Evolutionary conservation across 495 filamentous ascomycete species (phyloP), one percentile per base, ranked within the genome.

Genomic region (Penicillium nucicola): DNA sequence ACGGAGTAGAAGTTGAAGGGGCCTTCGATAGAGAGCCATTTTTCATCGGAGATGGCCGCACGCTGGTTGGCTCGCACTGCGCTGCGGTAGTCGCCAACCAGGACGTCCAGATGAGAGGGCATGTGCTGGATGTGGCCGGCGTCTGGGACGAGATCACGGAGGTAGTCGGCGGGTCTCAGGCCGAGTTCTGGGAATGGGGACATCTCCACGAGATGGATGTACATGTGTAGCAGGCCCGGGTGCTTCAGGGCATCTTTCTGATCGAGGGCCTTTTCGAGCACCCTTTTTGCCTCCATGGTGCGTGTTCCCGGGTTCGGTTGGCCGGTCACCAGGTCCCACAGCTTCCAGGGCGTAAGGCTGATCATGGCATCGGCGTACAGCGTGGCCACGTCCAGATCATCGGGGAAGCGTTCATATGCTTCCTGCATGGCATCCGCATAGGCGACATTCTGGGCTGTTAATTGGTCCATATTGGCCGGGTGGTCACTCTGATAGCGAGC

Each of bases 161-260:
- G 72, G 20, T 70, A 64, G 51, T 86, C 79, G 0, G 82, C 81
- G 0, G 71, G 70, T 5, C 64, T 60, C 2, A 86, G 58, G 0
- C 77, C 84, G 1, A 60, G 42, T 46, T 85, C 83, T 0, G 84
- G 84, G 4, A 69, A 74, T 0, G 61, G 54, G 0, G 83, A 87
- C 84, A 86, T 87, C 57, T 88, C 84, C 65, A 85, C 83, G 3
- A 84, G 71, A 57, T 88, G 85, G 33, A 86, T 86, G 53, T 86
- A 87, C 1, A 82, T 64, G 53, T 88, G 84, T 7, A 86, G 64
- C 4, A 88, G 59, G 3, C 83, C 84, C 0, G 84, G 81, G 50
- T 86, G 79, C 5, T 62, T 50, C 3, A 62, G 64, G 5, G 65
- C 68, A 17, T 70, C 55, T 9, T 50, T 41, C 2, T 55, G 32